These are phyloP conservation scores for Phaeosphaeria sp. DNA, from an alignment of 2,329 filamentous ascomycete species.

Conservation along the genomic window DNA sequence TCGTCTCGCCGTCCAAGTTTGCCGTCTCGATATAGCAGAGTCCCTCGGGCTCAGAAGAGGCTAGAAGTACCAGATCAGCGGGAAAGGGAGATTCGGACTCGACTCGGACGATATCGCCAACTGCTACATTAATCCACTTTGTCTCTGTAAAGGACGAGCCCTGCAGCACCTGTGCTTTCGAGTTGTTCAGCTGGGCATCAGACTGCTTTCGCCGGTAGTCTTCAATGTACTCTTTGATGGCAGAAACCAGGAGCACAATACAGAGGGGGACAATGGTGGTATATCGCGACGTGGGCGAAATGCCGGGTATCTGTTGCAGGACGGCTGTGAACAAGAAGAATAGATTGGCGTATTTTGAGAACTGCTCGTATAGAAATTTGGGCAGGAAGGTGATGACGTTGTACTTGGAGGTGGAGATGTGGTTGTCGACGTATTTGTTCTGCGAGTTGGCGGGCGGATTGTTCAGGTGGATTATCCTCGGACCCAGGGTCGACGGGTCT, in stretches of 20 bases:
- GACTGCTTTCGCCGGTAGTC: slow-evolving; percentile 89
- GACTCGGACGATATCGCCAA: slow-evolving; percentile 91
- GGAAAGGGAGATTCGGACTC: slow-evolving; percentile 96
- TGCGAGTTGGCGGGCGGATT: slow-evolving; percentile 89
- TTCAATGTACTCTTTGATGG: slow-evolving; percentile 91
- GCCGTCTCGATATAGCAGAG: slow-evolving; percentile 99
- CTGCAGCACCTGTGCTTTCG: slow-evolving; percentile 80
- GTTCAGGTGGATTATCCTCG: slow-evolving; percentile 93
- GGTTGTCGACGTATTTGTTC: slow-evolving; percentile 94
- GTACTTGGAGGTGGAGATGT: slow-evolving; percentile 98
- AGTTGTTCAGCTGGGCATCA: slow-evolving; percentile 86
- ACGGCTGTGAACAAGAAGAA: slow-evolving; percentile 98
- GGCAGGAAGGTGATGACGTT: slow-evolving; percentile 91
- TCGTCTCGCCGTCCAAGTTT: slow-evolving; percentile 96
- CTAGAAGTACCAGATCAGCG: slow-evolving; percentile 88
- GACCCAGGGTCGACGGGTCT: slow-evolving; percentile 89
- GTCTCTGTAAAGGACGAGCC: slow-evolving; percentile 85
- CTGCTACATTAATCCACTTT: slow-evolving; percentile 91
- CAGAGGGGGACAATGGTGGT: slow-evolving; percentile 95
- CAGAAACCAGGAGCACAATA: slow-evolving; percentile 91
- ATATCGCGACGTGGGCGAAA: slow-evolving; percentile 93
- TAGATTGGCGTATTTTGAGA: slow-evolving; percentile 98
- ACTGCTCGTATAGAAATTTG: slow-evolving; percentile 97
- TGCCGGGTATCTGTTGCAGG: slow-evolving; percentile 91
- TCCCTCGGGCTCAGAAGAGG: slow-evolving; percentile 95